Evolutionary conservation across 2,329 filamentous ascomycete species (phyloP).

Genomic region (Venturia aucupariae): DNA sequence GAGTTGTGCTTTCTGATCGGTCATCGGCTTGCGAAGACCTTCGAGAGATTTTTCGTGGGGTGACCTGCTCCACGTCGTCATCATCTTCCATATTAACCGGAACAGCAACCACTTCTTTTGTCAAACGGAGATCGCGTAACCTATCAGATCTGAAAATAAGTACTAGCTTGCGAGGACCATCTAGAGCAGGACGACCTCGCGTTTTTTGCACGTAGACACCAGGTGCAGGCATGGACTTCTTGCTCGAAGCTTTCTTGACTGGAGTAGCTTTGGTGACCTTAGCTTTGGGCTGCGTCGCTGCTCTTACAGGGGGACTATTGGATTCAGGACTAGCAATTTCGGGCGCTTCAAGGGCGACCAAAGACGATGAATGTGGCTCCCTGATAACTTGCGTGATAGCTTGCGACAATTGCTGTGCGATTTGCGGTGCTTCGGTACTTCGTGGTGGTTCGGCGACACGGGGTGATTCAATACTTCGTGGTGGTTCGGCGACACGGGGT

Average conservation of each 20-base stretch:
- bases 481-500: too few species aligned
- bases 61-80: background rate
- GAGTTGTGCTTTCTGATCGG: background rate
- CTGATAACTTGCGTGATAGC: background rate
- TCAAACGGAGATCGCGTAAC: background rate
- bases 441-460: too few species aligned
- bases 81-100: background rate
- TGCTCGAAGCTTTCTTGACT: background rate
- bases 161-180: background rate
- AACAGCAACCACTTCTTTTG: background rate
- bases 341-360: background rate
- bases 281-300: background rate
- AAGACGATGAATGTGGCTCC: background rate
- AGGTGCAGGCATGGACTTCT: background rate
- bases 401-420: too few species aligned
- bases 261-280: background rate
- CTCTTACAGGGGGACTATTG: background rate
- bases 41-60: background rate
- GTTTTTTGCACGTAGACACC: background rate
- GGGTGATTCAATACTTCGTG: too few species aligned
- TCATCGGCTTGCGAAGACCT: background rate
- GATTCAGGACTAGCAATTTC: background rate
- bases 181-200: background rate
- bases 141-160: background rate
- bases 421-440: too few species aligned